Conservation (phyloP, 2,329 filamentous ascomycete genomes). For the Cercospora sp. region DNA sequence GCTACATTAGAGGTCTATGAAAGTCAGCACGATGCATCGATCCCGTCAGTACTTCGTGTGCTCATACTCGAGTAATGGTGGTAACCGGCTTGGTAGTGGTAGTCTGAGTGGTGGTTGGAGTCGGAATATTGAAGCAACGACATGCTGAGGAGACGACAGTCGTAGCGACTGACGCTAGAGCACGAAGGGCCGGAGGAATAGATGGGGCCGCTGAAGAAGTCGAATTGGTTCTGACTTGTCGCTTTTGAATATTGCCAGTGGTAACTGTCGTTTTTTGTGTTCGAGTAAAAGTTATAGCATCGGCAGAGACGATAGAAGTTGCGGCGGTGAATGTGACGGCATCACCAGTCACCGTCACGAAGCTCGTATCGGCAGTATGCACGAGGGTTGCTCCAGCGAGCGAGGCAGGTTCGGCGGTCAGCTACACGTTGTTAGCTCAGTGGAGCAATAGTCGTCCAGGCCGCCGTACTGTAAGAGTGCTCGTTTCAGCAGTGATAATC, state of each 20-base stretch:
- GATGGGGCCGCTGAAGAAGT: neutral
- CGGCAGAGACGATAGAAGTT: neutral
- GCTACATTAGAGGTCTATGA: neutral
- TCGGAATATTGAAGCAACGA: neutral
- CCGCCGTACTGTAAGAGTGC: neutral
- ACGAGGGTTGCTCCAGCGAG: neutral
- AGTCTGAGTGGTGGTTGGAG: neutral
- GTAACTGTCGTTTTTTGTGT: neutral
- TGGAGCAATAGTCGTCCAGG: neutral
- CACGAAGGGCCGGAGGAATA: neutral
- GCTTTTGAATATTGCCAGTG: neutral
- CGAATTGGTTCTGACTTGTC: neutral
- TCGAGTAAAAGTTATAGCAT: neutral
- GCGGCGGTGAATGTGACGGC: neutral
- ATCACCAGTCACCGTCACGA: neutral
- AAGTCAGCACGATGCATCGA: neutral
- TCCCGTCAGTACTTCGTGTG: fast-evolving
- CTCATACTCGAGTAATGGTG: neutral
- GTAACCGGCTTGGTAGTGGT: neutral
- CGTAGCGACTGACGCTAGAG: neutral
- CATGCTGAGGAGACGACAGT: neutral
- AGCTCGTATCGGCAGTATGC: neutral
- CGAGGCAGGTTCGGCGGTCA: neutral
- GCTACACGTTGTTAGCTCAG: neutral
- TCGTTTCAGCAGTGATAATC: neutral